These are phyloP conservation scores for Penicillium ochrochloron DNA, from an alignment of 495 filamentous ascomycete genomes.

Conservation along the genomic window DNA sequence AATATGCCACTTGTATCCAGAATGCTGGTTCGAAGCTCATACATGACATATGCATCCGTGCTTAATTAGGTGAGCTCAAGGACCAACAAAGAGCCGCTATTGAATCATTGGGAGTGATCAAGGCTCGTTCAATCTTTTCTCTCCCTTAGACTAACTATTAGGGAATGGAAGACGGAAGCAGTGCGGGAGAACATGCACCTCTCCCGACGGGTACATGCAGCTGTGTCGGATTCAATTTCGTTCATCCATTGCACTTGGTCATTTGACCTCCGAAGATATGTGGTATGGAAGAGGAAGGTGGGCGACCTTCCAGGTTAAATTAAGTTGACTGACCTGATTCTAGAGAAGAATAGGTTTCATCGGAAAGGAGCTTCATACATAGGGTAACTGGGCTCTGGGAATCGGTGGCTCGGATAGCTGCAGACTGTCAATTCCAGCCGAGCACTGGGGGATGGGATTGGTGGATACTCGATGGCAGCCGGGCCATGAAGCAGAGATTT, in stretches of 20 bases:
- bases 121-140: neutral
- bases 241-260: conserved; percentile 30
- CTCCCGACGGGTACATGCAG: conserved; percentile 33
- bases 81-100: neutral
- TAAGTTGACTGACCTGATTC: neutral
- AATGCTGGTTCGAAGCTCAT: conserved; percentile 15
- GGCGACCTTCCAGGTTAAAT: neutral
- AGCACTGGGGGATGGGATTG: neutral
- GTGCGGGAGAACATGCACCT: conserved; percentile 33
- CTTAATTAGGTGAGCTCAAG: neutral
- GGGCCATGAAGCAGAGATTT: neutral
- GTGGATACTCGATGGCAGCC: neutral
- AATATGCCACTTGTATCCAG: neutral
- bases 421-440: conserved; percentile 8
- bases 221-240: conserved; percentile 26
- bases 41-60: conserved; percentile 6
- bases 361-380: neutral
- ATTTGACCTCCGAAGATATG: conserved; percentile 5
- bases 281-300: neutral
- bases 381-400: neutral
- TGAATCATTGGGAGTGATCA: neutral
- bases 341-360: neutral
- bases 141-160: neutral
- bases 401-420: conserved; percentile 11
- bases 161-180: conserved; percentile 21